Conservation (phyloP, 2,329 filamentous ascomycete genomes). For the Colletotrichum zoysiae region DNA sequence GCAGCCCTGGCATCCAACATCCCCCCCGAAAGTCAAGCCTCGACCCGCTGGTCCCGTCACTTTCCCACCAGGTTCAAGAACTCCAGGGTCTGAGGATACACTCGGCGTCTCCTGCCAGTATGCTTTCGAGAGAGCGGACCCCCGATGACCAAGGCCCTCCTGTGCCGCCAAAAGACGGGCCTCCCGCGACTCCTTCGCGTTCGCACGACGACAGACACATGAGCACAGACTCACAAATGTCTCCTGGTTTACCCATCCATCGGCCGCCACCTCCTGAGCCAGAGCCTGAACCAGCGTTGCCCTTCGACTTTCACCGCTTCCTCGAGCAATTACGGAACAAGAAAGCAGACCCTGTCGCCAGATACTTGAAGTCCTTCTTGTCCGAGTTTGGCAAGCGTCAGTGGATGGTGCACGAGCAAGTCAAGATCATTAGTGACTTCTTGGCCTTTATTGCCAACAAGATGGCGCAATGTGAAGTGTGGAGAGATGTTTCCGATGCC, state of each 20-base stretch:
- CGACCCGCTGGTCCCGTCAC: slow-evolving; percentile 72
- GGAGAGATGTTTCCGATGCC: slow-evolving; percentile 93
- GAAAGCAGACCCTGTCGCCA: slow-evolving; percentile 96
- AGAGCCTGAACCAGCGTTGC: slow-evolving; percentile 84
- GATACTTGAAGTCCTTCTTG: slow-evolving; percentile 94
- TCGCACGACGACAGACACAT: slow-evolving; percentile 54
- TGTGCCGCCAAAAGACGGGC: slow-evolving; percentile 71
- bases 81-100: slow-evolving; percentile 57
- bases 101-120: slow-evolving; percentile 53
- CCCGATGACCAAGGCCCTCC: slow-evolving; percentile 65
- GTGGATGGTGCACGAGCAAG: slow-evolving; percentile 99
- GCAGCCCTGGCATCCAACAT: slow-evolving; percentile 71
- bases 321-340: slow-evolving; percentile 95
- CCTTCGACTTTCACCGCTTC: slow-evolving; percentile 98
- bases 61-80: slow-evolving; percentile 63
- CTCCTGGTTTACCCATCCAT: slow-evolving; percentile 65
- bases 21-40: slow-evolving; percentile 90
- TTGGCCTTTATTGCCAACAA: slow-evolving; percentile 97
- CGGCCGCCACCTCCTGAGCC: slow-evolving; percentile 79
- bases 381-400: slow-evolving; percentile 96
- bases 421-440: slow-evolving; percentile 98
- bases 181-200: slow-evolving; percentile 55
- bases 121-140: slow-evolving; percentile 53
- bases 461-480: slow-evolving; percentile 97
- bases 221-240: slow-evolving; percentile 55